Evolutionary conservation across 1,284 basidiomycete species (phyloP).

Genomic region (Rhizoctonia solani): DNA sequence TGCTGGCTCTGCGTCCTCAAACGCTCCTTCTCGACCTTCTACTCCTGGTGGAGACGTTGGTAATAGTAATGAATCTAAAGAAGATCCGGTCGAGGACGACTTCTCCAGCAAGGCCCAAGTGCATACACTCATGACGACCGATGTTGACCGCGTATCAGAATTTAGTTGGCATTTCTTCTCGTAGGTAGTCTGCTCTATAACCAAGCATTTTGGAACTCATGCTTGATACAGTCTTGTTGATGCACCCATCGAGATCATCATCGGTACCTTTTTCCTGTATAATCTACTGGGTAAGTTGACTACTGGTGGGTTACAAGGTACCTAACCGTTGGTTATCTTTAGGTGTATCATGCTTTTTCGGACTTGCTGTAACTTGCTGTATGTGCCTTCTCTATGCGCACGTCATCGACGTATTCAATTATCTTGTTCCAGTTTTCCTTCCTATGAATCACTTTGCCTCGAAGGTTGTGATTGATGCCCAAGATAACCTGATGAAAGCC

Average conservation of each 20-base stretch:
- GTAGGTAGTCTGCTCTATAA: constrained; percentile 49
- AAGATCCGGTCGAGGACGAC: constrained; percentile 56
- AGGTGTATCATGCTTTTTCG: constrained; percentile 75
- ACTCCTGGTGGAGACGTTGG: constrained; percentile 40
- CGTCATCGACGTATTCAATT: neutral
- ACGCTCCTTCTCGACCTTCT: constrained; percentile 34
- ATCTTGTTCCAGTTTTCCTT: constrained; percentile 59
- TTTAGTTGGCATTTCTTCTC: constrained; percentile 80
- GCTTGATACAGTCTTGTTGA: constrained; percentile 54
- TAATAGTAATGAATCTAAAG: constrained; percentile 42
- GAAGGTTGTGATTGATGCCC: constrained; percentile 78
- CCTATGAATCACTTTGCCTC: constrained; percentile 88
- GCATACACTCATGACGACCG: constrained; percentile 86
- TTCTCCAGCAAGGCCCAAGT: constrained; percentile 91
- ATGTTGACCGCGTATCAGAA: constrained; percentile 86
- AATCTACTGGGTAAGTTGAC: constrained; percentile 68
- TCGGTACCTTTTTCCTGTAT: constrained; percentile 81
- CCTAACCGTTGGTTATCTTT: neutral
- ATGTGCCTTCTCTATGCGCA: constrained; percentile 33
- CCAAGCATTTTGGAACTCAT: neutral
- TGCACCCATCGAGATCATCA: constrained; percentile 82
- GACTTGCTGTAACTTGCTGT: constrained; percentile 75
- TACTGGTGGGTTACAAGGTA: neutral
- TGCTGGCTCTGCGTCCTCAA: constrained; percentile 43
- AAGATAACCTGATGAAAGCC: constrained; percentile 91